Evolutionary conservation across 2,329 filamentous ascomycete genomes (phyloP).

Genomic region (Aspergillus fijiensis): DNA sequence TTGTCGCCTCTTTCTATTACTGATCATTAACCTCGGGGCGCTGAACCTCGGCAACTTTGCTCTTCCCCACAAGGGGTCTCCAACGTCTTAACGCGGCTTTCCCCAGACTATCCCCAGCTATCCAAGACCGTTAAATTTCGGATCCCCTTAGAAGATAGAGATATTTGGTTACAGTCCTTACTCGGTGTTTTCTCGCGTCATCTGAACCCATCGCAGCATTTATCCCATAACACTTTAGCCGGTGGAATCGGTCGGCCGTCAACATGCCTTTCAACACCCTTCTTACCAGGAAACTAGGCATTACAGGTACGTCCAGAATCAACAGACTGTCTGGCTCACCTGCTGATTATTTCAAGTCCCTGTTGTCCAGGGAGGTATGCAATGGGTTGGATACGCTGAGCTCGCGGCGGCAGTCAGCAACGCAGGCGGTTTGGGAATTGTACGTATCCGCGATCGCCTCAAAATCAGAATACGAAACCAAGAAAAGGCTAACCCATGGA

Average conservation of each 20-base stretch:
- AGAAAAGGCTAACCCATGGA: neutral
- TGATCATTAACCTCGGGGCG: neutral
- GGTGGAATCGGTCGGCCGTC: neutral
- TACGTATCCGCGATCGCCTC: constrained; percentile 29
- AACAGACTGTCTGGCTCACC: constrained; percentile 5
- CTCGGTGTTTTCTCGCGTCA: neutral
- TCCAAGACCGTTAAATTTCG: neutral
- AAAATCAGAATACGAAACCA: neutral
- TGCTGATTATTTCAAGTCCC: constrained; percentile 38
- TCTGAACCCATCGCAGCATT: neutral
- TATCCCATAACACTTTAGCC: neutral
- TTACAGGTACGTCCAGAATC: constrained; percentile 35
- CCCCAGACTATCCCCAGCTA: constrained; percentile 2
- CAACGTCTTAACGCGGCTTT: constrained; percentile 13
- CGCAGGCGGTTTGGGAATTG: constrained; percentile 53
- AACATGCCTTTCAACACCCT: constrained; percentile 65
- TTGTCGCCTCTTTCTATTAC: neutral
- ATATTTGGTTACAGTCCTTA: neutral
- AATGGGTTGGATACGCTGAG: constrained; percentile 57
- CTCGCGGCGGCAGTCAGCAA: constrained; percentile 56
- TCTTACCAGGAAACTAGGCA: constrained; percentile 61
- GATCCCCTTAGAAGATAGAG: neutral
- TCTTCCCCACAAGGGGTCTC: constrained; percentile 27
- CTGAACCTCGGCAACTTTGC: constrained; percentile 34
- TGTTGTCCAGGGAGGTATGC: constrained; percentile 54